Base-by-base conservation (phyloP, 768 basidiomycete genomes). In the Russula earlei region DNA sequence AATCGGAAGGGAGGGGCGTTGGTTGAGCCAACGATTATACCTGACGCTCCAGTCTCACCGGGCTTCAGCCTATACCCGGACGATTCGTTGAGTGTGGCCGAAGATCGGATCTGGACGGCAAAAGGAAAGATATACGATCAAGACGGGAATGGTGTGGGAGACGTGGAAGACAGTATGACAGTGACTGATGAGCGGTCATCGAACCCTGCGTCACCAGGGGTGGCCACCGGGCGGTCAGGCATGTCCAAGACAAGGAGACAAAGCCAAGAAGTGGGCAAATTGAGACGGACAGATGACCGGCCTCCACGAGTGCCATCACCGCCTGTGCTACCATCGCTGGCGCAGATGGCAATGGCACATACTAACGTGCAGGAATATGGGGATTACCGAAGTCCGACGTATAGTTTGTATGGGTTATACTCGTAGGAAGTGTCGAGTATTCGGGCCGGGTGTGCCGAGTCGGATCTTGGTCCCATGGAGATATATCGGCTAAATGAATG, bases 221-320 rank as follows among this genome's bases (percentile, higher is more conserved):
- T 3, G 44, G 20, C 34, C 5, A 3, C 41, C 11, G 20, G 54
- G 33, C 54, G 54, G n/a, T 19, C 36, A 17, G 49, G 24, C 33
- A 14, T 62, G 61, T 25, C 56, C 24, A 25, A 43, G 45, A 20
- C 51, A 33, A 29, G 37, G 50, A 41, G 22, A 49, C 24, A 52
- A 55, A 31, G 62, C 55, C 36, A 67, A 67, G 67, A 68, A 67
- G 67, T 65, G 64, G 60, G 59, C 29, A 64, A 31, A 44, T 38
- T 66, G 50, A 75, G 65, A 58, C 65, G 66, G 69, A 68, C 66
- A 27, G 74, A 76, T 52, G 84, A 86, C 65, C 80, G 74, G 65
- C 84, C 86, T 14, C 87, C 87, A 12, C 78, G 84, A 2, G 85
- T 90, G n/a, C 87, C 87, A 3, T 85, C 85, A 3, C 87, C 87